A percentile compares a stretch with the other conserved stretches of the same genome.
These are phyloP conservation scores for Exophiala alcalophila DNA, from an alignment of 2,329 filamentous ascomycete species.

Conservation along the genomic window DNA sequence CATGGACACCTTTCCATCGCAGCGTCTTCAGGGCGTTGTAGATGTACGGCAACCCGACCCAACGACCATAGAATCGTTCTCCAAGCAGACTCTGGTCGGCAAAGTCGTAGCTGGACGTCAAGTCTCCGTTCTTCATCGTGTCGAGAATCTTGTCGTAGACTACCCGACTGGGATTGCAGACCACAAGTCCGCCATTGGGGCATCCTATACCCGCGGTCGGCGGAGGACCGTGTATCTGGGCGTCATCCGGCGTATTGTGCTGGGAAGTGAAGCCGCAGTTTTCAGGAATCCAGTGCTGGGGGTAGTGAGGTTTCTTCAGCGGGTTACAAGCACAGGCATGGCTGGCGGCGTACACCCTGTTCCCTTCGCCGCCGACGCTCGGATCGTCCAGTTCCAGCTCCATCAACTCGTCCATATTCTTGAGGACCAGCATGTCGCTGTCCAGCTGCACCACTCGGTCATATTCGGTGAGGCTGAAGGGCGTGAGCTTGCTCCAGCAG, in stretches of 20 bases:
- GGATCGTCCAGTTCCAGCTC: conserved; percentile 67
- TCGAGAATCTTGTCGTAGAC: conserved; percentile 52
- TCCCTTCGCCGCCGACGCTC: conserved; percentile 49
- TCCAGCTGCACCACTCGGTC: conserved; percentile 79
- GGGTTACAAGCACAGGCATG: conserved; percentile 89
- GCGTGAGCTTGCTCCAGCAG: conserved; percentile 82
- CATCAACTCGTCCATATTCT: conserved; percentile 93
- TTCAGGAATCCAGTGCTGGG: conserved; percentile 59
- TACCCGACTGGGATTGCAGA: conserved; percentile 56
- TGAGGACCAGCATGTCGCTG: conserved; percentile 78
- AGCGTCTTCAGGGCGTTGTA: conserved; percentile 63
- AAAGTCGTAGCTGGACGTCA: conserved; percentile 54
- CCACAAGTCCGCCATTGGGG: conserved; percentile 60
- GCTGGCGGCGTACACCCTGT: conserved; percentile 73
- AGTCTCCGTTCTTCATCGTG: conserved; percentile 36
- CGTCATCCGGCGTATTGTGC: conserved; percentile 49
- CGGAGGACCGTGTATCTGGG: conserved; percentile 52
- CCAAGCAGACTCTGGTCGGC: conserved; percentile 58
- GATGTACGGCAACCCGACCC: conserved; percentile 58
- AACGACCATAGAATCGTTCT: conserved; percentile 57
- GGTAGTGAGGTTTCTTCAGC: conserved; percentile 73
- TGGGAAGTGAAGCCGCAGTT: conserved; percentile 63
- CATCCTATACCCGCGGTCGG: conserved; percentile 54
- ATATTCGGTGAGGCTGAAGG: conserved; percentile 75
- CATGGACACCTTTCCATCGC: conserved; percentile 44